These are phyloP conservation scores for Avena eriantha DNA, from an alignment of 176 grass and related monocot species.

Conservation along the genomic window DNA sequence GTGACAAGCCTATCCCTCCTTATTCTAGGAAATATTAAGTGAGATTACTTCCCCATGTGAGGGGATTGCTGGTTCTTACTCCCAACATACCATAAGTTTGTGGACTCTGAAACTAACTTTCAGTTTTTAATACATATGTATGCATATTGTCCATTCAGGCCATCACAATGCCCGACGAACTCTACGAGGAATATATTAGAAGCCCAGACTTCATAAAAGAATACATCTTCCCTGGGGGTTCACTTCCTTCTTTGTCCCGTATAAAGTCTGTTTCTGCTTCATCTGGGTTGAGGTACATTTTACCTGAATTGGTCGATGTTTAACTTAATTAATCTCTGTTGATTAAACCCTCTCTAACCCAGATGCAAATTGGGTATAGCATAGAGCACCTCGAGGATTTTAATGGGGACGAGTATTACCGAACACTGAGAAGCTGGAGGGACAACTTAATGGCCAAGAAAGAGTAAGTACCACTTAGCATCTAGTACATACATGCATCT, in stretches of 20 bases:
- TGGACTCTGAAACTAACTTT: not conserved
- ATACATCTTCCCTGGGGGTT: slow-evolving; percentile 74
- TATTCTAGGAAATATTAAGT: not conserved
- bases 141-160: slow-evolving; percentile 48
- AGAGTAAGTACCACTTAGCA: slow-evolving; percentile 34
- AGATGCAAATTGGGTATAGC: slow-evolving; percentile 24
- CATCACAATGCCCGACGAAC: slow-evolving; percentile 61
- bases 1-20: too few relatives aligned
- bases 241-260: slow-evolving; percentile 59
- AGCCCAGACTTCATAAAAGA: slow-evolving; percentile 73
- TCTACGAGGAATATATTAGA: slow-evolving; percentile 67
- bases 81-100: not conserved
- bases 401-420: slow-evolving; percentile 54
- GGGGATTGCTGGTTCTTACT: not conserved
- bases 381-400: slow-evolving; percentile 64
- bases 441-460: slow-evolving; percentile 51
- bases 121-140: not conserved
- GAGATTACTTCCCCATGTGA: not conserved
- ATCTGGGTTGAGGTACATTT: slow-evolving; percentile 52
- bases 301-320: not conserved
- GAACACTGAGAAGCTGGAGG: slow-evolving; percentile 59
- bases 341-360: not conserved
- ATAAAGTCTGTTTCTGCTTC: slow-evolving; percentile 56
- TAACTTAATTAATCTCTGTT: not conserved
- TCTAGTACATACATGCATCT: too few relatives aligned